A percentile compares a stretch with the other conserved stretches of the same genome.
Conservation (phyloP, 345 rosid genomes). For the Toxicodendron radicans region DNA sequence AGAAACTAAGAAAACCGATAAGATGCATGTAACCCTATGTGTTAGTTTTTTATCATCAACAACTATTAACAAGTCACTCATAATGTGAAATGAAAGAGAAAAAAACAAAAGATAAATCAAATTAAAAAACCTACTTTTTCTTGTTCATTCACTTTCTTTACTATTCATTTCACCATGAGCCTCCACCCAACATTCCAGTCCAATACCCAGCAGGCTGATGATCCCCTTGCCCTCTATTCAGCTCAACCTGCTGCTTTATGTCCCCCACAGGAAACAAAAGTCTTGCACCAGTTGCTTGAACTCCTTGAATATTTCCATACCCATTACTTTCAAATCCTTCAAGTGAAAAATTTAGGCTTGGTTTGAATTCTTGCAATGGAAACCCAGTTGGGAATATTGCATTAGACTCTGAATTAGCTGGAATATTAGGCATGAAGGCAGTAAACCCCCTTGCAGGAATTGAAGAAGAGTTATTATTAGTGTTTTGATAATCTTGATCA, state of each 20-base stretch:
- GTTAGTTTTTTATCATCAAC: not conserved
- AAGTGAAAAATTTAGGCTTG: constrained; percentile 38
- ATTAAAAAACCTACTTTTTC: not conserved
- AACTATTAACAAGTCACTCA: not conserved
- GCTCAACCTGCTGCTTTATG: constrained; percentile 30
- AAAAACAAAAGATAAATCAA: not conserved
- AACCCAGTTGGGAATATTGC: constrained; percentile 31
- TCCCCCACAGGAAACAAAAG: constrained; percentile 43
- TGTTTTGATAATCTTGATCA: constrained; percentile 19
- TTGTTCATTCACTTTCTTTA: not conserved
- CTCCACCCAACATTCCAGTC: constrained; percentile 41
- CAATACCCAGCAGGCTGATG: constrained; percentile 33
- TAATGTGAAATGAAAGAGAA: not conserved
- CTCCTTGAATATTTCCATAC: constrained; percentile 24
- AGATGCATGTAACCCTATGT: not conserved
- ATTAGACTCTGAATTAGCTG: constrained; percentile 21
- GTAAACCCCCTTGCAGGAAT: constrained; percentile 29
- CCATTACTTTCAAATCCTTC: constrained; percentile 34
- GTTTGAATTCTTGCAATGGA: constrained; percentile 42
- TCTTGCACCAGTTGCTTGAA: constrained; percentile 38
- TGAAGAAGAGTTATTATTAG: constrained; percentile 18
- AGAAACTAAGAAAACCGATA: not conserved
- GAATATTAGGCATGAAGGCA: constrained; percentile 28
- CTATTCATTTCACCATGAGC: constrained; percentile 25
- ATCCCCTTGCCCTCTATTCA: constrained; percentile 33